A percentile compares a stretch with the other conserved stretches of the same genome.
Evolutionary conservation across 108 stramenopile genomes (phyloP).

Genomic region (Skeletonema marinoi): DNA sequence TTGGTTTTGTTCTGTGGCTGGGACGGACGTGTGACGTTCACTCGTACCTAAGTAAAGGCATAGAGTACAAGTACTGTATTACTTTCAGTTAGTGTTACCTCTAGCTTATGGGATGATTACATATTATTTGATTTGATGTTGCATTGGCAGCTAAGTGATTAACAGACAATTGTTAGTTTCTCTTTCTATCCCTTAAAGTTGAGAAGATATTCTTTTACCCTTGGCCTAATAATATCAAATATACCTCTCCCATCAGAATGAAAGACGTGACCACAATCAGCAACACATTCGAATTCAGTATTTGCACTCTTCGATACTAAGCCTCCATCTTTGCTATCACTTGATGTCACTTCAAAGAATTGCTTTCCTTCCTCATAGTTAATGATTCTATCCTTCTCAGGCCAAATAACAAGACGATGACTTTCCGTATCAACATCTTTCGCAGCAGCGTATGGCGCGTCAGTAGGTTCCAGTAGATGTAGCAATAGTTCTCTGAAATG

Average conservation of each 20-base stretch:
- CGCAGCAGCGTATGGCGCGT: constrained; percentile 1
- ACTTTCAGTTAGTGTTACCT: too few species aligned
- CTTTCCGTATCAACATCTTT: constrained; percentile 9
- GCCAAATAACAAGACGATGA: constrained; percentile 20
- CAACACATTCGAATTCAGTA: constrained; percentile 10
- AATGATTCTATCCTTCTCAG: constrained; percentile 18
- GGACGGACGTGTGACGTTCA: too few species aligned
- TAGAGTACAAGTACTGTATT: too few species aligned
- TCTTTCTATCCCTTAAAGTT: not conserved
- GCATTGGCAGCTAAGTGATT: too few species aligned
- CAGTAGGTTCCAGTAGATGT: not conserved
- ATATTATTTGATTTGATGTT: too few species aligned
- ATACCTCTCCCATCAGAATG: constrained; percentile 3
- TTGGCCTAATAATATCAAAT: not conserved
- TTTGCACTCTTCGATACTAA: not conserved
- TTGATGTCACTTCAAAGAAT: constrained; percentile 15
- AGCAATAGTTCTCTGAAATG: constrained; percentile 9
- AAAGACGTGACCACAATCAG: constrained; percentile 23
- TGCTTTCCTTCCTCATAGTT: constrained; percentile 14
- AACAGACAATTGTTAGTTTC: too few species aligned
- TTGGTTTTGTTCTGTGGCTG: too few species aligned
- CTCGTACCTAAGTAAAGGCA: too few species aligned
- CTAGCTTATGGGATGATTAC: too few species aligned
- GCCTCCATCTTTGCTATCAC: not conserved
- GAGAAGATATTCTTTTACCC: constrained; percentile 15